These are phyloP conservation scores for Polyporus tsugae DNA, from an alignment of 1,284 basidiomycete genomes.

Conservation along the genomic window DNA sequence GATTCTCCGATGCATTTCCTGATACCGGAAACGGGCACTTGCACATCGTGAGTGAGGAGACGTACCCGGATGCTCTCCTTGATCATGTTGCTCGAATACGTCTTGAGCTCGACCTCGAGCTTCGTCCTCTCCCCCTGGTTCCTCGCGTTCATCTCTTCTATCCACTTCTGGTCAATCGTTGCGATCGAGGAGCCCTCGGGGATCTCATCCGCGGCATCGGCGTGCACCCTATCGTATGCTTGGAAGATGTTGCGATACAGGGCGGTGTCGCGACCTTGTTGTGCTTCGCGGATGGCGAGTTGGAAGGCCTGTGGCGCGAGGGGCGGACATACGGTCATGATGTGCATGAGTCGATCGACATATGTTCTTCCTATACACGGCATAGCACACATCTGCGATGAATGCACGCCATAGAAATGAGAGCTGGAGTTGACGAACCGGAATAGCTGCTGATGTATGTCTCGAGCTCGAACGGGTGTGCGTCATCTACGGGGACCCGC, in stretches of 20 bases:
- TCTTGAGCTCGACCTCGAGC: conserved; percentile 89
- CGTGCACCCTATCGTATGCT: conserved; percentile 62
- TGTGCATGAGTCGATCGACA: conserved; percentile 72
- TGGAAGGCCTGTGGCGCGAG: conserved; percentile 75
- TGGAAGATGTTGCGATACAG: conserved; percentile 63
- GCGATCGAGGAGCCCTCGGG: conserved; percentile 58
- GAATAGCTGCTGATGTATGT: conserved; percentile 70
- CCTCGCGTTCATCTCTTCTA: conserved; percentile 64
- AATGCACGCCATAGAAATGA: too few relatives aligned
- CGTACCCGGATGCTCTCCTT: conserved; percentile 91
- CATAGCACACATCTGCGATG: too few relatives aligned
- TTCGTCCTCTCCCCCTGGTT: conserved; percentile 75
- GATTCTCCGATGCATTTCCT: too few relatives aligned
- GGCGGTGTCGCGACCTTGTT: conserved; percentile 65
- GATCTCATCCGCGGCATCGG: conserved; percentile 50
- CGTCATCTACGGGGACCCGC: conserved; percentile 66
- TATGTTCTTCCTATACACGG: conserved; percentile 64
- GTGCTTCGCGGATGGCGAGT: conserved; percentile 68
- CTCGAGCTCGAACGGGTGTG: conserved; percentile 84
- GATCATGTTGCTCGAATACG: conserved; percentile 91
- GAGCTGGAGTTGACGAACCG: conserved; percentile 48
- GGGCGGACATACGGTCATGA: conserved; percentile 68
- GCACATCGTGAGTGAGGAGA: conserved; percentile 22
- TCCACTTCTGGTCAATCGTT: conserved; percentile 67
- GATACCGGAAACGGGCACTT: too few relatives aligned